Evolutionary conservation across 768 basidiomycete genomes (phyloP), one percentile per base, ranked within the genome.

Genomic region (Russula compacta): DNA sequence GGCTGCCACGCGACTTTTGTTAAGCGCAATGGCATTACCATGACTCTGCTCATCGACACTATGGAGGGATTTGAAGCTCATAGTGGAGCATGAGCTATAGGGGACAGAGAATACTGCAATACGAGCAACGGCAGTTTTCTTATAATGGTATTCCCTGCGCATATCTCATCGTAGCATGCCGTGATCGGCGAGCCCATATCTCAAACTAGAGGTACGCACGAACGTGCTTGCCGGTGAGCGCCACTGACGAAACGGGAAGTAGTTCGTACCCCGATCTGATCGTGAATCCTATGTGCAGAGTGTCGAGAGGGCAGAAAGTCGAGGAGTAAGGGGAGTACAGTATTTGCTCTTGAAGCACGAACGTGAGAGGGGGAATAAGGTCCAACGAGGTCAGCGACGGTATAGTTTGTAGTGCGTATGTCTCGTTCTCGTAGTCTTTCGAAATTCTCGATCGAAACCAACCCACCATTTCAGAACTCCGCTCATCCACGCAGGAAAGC

Each of bases 1-100:
- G 36, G 94, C 92, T 39, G 83, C 85, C 15, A 87, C 80, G 64
- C 93, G 85, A 58, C 84, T 82, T 70, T 86, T 84, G 69, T 87
- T 83, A 50, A 89, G 80, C 38, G 68, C 36, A 3, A 33, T 36
- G 11, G 43, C 2, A 56, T 21, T 14, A 2, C 43, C 17, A 9
- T 44, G 29, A 38, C 29, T 17, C 6, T 17, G 44, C 4, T 58
- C 56, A 19, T 24, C 49, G 15, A 10, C 5, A 24, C 39, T 54
- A 19, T 48, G 32, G 46, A 58, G 52, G 51, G 56, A 47, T 3
- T 49, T 38, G 51, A 63, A 53, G 39, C 61, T 63, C 61, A 58
- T 58, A 14, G 50, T 38, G 14, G 38, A 14, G 11, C 56, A 58
- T 58, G 61, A 15, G 47, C 17, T 11, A 53, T 29, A 49, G 46